These are phyloP conservation scores for Lachancea thermotolerans DNA, from an alignment of 805 yeast species.

Conservation along the genomic window DNA sequence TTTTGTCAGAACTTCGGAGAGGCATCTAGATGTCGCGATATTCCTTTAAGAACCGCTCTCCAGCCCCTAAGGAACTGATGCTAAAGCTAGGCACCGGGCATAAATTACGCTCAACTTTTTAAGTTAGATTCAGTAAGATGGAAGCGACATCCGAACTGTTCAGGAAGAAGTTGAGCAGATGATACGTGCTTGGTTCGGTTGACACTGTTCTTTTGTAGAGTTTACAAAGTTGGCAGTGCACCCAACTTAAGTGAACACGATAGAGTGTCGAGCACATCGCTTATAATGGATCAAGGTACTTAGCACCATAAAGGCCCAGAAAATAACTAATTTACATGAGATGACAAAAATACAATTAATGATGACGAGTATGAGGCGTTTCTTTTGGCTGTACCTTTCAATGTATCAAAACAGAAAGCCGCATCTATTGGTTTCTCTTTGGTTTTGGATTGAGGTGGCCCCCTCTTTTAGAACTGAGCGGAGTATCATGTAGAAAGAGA, in stretches of 20 bases:
- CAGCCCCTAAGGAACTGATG: too few relatives aligned
- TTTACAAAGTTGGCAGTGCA: too few relatives aligned
- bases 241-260: neutral
- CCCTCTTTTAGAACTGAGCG: neutral
- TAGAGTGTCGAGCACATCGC: slow-evolving; percentile 2
- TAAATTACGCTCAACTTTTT: too few relatives aligned
- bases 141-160: too few relatives aligned
- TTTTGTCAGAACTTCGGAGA: too few relatives aligned
- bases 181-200: too few relatives aligned
- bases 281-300: slow-evolving; percentile 3
- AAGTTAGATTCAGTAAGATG: too few relatives aligned
- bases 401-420: neutral
- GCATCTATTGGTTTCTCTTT: neutral
- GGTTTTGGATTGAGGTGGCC: neutral
- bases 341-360: slow-evolving; percentile 6
- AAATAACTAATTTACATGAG: slow-evolving; percentile 9
- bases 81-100: too few relatives aligned
- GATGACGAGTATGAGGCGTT: slow-evolving; percentile 4
- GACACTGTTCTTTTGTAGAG: too few relatives aligned
- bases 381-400: neutral
- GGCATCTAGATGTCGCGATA: too few relatives aligned
- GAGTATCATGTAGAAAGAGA: neutral
- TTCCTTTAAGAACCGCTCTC: too few relatives aligned
- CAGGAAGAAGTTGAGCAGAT: too few relatives aligned
- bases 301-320: slow-evolving; percentile 3